Evolutionary conservation across 768 basidiomycete species (phyloP), one percentile per base, ranked within the genome.

Genomic region (Termitomyces sp.): DNA sequence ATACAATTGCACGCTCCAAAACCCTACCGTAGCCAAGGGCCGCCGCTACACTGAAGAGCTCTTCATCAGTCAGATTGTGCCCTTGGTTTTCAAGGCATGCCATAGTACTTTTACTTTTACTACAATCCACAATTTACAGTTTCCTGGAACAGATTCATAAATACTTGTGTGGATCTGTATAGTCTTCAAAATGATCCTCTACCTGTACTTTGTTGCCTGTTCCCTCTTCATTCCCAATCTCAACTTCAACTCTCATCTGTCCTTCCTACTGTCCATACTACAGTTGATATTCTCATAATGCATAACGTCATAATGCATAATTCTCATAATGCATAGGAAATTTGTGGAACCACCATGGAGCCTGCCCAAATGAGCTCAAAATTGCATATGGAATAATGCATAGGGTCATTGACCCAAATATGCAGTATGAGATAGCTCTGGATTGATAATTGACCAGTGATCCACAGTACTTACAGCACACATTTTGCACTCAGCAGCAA

Each of bases 41-140:
- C 77, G 79, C 11, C 80, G 77, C 62, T 74, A 80, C 62, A 75
- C 73, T 7, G 68, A 75, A 29, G 74, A 77, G 59, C 69, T 69
- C n/a, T 72, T 71, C 57, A 63, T 77, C 49, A 68, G 81, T 25
- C 77, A 78, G 46, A 75, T 82, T n/a, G 80, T 80, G 0, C 78
- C 80, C 3, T 52, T 72, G 14, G 65, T 82, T 10, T 77, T 80
- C 66, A 75, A 73, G 69, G 80, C 75, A 57, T 53, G 58, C 58
- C 2, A 40, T 44, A 8, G 2, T 16, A 43, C 21, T 37, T 16
- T 12, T 12, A 3, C 42, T 34, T 8, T n/a, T n/a, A n/a, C n/a
- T n/a, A 19, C n/a, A 16, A 34, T n/a, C 31, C 16, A 23, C 45
- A 25, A 10, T 25, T 31, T 6, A 11, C 21, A 42, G n/a, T 23